Conservation (phyloP, 2,329 filamentous ascomycete genomes). For the Talaromyces sp. region DNA sequence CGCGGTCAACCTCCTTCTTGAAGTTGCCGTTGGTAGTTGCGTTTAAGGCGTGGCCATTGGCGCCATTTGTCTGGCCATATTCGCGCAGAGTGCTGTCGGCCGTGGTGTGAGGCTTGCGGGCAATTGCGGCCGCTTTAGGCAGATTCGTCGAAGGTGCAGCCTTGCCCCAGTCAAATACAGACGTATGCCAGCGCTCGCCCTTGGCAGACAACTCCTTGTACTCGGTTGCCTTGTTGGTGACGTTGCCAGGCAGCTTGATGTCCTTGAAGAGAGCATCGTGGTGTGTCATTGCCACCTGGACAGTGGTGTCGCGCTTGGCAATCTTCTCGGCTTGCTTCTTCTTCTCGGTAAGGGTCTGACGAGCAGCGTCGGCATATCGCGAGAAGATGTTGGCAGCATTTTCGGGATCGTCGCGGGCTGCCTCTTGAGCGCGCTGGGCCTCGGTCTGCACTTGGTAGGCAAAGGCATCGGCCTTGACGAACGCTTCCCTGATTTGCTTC, state of each 20-base stretch:
- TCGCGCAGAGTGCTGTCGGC: constrained; percentile 17
- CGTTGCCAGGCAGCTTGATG: constrained; percentile 77
- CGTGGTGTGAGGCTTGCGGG: constrained; percentile 54
- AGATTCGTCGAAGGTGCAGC: constrained; percentile 68
- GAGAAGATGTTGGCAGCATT: constrained; percentile 77
- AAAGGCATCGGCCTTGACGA: constrained; percentile 66
- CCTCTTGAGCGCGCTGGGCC: constrained; percentile 64
- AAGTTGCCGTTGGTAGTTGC: constrained; percentile 14
- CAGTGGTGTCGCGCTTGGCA: constrained; percentile 58
- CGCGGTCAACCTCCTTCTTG: constrained; percentile 24
- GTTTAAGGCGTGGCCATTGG: constrained; percentile 7
- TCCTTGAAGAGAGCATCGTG: constrained; percentile 90
- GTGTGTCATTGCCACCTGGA: constrained; percentile 79
- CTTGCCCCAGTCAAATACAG: constrained; percentile 80
- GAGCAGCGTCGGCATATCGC: constrained; percentile 70
- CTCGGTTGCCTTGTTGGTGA: constrained; percentile 88
- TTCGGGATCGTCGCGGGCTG: constrained; percentile 63
- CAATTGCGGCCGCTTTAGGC: constrained; percentile 51
- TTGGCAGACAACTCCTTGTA: constrained; percentile 82
- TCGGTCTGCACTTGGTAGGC: constrained; percentile 76
- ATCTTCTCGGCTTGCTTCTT: constrained; percentile 67
- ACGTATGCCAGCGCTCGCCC: constrained; percentile 91
- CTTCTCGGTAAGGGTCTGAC: constrained; percentile 66
- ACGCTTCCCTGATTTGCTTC: constrained; percentile 79
- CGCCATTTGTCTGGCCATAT: constrained; percentile 13